Evolutionary conservation across 257 asterid genomes (phyloP).

Genomic region (Rubia yunnanensis): DNA sequence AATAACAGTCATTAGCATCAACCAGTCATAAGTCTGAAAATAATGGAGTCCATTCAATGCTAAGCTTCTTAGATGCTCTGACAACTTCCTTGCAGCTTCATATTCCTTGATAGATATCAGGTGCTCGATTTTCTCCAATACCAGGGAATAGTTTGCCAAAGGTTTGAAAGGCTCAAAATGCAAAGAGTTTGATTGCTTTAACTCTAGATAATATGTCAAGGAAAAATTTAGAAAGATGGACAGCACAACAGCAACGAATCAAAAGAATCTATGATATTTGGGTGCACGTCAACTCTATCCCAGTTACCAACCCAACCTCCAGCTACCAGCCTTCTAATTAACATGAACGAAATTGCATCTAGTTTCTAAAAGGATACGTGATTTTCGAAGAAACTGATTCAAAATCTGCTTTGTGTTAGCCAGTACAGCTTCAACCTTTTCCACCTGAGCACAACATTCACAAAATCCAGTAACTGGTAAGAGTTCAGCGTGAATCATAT

Average conservation of each 20-base stretch:
- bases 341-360: background rate
- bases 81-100: conserved; percentile 54
- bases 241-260: background rate
- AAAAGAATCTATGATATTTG: background rate
- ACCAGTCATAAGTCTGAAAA: conserved; percentile 95
- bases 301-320: background rate
- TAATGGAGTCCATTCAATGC: conserved; percentile 87
- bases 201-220: conserved; percentile 49
- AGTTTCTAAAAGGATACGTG: conserved; percentile 56
- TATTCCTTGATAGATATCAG: conserved; percentile 47
- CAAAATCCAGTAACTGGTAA: conserved; percentile 10
- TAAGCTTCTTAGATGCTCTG: conserved; percentile 77
- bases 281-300: background rate
- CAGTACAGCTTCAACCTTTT: conserved; percentile 84
- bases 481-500: conserved; percentile 8
- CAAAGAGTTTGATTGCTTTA: conserved; percentile 58
- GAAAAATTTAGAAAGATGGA: conserved; percentile 16
- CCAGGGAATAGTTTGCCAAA: conserved; percentile 37
- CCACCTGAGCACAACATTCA: conserved; percentile 37
- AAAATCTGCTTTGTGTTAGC: conserved; percentile 90
- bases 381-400: conserved; percentile 69
- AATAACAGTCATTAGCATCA: conserved; percentile 82
- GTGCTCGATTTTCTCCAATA: conserved; percentile 56
- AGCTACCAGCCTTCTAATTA: background rate
- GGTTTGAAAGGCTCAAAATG: conserved; percentile 85